Base-by-base conservation (phyloP, 768 basidiomycete species). In the Cystofilobasidium bisporidii region DNA sequence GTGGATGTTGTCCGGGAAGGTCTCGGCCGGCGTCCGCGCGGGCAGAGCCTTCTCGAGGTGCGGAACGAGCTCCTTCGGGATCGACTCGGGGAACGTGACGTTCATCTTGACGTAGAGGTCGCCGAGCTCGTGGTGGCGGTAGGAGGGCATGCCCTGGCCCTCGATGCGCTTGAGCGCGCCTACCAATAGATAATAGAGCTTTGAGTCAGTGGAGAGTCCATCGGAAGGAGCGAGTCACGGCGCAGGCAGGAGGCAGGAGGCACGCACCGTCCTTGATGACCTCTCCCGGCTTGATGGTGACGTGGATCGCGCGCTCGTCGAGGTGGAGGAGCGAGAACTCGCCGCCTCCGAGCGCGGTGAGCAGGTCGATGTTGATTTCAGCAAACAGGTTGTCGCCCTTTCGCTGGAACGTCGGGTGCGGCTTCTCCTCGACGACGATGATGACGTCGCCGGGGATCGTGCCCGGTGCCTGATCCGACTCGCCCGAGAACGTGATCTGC, bases 111-210 rank as follows among this genome's bases (percentile, higher is more conserved):
- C 82, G 76, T 84, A 91, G 69, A 99, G 83, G 78, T 98, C 91
- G 45, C 96, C 96, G 47, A 86, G 84, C 75, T 99, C 92, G 79
- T 98, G 96, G 79, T 98, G 94, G 69, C 96, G 86, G 77, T 89
- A 89, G 61, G 96, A 97, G 17, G 94, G 96, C 96, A 99, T 99
- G 70, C 96, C 96, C 79, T 98, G 93, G 6, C 88, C 89, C 59
- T 83, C 83, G 72, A 99, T 87, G 71, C 93, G 86, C 79, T 96
- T 97, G 74, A 92, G 75, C 53, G 88, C 86, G 69, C 88, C 94
- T 93, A 73, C 58, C 56, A 11, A 32, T 32, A n/a, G n/a, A n/a
- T n/a, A n/a, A n/a, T n/a, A n/a, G n/a, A n/a, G n/a, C n/a, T n/a
- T n/a, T n/a, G n/a, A n/a, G n/a, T n/a, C n/a, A n/a, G n/a, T n/a